A percentile compares a stretch with the other conserved stretches of the same genome.
These are phyloP conservation scores for Ramaria rubella DNA, from an alignment of 768 basidiomycete species.

Conservation along the genomic window DNA sequence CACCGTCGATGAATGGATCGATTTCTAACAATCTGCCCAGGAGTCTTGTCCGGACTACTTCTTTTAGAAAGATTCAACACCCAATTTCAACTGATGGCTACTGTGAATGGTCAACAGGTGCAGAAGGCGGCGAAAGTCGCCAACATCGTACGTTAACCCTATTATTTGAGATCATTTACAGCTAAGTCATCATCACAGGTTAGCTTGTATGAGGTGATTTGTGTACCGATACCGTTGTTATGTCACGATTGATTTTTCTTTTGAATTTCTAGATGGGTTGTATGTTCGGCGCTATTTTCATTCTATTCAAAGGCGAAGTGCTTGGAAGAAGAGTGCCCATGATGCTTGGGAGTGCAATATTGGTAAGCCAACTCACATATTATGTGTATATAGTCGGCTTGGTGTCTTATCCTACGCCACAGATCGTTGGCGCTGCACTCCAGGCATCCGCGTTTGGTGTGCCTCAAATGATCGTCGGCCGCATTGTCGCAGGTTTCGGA, in stretches of 20 bases:
- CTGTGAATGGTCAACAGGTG: conserved; percentile 6
- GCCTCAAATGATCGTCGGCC: conserved; percentile 7
- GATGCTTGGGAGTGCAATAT: conserved; percentile 8
- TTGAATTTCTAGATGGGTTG: conserved; percentile 1
- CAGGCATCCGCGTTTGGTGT: conserved; percentile 7
- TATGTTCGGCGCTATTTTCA: conserved; percentile 8
- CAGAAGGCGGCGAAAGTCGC: conserved; percentile 9
- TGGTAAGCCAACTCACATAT: background rate
- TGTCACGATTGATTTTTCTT: background rate
- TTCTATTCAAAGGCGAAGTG: conserved; percentile 7
- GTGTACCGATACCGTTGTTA: background rate
- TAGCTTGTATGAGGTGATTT: conserved; percentile 9
- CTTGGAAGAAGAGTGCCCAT: conserved; percentile 4
- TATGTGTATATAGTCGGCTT: no score
- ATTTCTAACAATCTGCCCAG: background rate
- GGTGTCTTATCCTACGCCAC: background rate
- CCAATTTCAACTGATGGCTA: conserved; percentile 6
- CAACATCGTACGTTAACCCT: conserved; percentile 2
- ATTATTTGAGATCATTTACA: background rate
- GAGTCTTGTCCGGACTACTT: conserved; percentile 7
- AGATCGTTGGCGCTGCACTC: conserved; percentile 8
- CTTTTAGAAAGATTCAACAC: conserved; percentile 5
- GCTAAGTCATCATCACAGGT: background rate
- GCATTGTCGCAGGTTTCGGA: conserved; percentile 8
- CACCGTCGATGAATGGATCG: no score